Percentiles rank a stretch among this genome's conserved stretches.
These are phyloP conservation scores for Guillardia theta DNA, from an alignment of 78 protist species.

Conservation along the genomic window DNA sequence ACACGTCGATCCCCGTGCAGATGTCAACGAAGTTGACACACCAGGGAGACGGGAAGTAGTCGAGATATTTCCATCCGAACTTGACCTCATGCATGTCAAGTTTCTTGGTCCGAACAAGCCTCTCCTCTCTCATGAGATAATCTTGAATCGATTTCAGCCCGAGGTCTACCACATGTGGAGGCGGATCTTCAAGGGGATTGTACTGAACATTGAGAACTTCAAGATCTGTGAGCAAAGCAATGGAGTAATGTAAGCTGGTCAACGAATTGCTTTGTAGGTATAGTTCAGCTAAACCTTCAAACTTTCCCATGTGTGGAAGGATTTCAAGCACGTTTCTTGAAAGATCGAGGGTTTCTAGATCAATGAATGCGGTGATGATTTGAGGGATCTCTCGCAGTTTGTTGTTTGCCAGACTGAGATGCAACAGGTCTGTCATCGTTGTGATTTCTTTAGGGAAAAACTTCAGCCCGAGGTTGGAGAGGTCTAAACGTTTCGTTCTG, in stretches of 20 bases:
- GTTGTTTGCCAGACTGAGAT: neutral
- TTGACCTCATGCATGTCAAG: neutral
- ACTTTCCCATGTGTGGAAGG: neutral
- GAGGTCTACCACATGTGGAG: neutral
- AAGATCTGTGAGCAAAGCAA: neutral
- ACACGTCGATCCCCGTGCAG: neutral
- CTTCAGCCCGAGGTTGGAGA: neutral
- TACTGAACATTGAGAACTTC: neutral
- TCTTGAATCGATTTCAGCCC: neutral
- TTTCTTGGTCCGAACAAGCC: neutral
- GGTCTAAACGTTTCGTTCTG: neutral
- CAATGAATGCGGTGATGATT: neutral
- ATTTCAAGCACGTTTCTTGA: neutral
- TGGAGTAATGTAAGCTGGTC: neutral
- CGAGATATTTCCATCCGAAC: neutral
- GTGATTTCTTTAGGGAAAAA: neutral
- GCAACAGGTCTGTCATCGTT: neutral
- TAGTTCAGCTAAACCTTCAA: neutral
- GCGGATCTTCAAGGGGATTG: neutral
- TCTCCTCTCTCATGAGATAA: neutral
- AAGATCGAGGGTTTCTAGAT: neutral
- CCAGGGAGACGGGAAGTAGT: neutral
- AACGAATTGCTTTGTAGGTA: neutral
- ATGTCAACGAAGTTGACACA: neutral
- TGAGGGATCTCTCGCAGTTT: neutral